Percentiles rank a stretch among this genome's conserved stretches.
phyloP scores from a whole-genome alignment of 140 eudicot species.

The Stevia rebaudiana region DNA sequence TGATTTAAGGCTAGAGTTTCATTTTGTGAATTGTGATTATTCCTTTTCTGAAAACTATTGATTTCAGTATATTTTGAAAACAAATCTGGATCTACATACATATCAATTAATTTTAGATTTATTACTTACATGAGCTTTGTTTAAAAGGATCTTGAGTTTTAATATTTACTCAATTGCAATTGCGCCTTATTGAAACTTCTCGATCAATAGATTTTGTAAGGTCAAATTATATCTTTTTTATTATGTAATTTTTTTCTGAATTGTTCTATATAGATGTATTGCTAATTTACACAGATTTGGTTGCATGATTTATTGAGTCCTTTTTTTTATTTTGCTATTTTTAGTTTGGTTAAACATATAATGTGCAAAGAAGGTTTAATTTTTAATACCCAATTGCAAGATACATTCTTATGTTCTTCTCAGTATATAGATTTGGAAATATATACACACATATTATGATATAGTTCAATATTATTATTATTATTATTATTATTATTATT shows the following conservation, averaged over 20 bases:
- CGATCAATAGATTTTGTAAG: neutral
- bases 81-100: slow-evolving; percentile 1
- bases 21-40: neutral
- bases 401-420: neutral
- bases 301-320: neutral
- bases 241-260: neutral
- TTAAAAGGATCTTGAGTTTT: neutral
- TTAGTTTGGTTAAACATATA: neutral
- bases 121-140: neutral
- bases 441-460: neutral
- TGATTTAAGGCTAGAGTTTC: neutral
- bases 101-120: neutral
- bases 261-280: neutral
- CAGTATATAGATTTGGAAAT: neutral
- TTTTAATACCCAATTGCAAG: slow-evolving; percentile 1
- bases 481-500: too few relatives aligned
- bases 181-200: neutral
- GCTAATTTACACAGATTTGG: neutral
- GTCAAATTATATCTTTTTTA: neutral
- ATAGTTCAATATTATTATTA: slow-evolving; percentile 10
- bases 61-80: neutral
- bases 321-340: neutral
- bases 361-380: neutral
- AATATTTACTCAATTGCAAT: neutral
- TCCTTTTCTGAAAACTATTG: slow-evolving; percentile 6